phyloP scores from a whole-genome alignment of 179 eudicot species.

The Drosera spatulata region DNA sequence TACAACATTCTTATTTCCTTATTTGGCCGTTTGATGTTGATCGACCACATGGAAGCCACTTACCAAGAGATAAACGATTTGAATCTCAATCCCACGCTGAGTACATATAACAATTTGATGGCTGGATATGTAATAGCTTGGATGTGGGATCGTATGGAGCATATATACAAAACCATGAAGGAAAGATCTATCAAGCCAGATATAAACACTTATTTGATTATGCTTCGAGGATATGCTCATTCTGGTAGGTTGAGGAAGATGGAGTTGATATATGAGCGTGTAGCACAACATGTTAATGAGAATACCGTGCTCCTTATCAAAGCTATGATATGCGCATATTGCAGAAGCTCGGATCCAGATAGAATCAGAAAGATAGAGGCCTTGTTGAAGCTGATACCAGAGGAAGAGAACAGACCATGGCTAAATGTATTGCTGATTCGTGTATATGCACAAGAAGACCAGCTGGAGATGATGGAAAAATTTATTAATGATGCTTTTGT shows the following conservation, averaged over 20 bases:
- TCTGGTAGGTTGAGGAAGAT: slow-evolving; percentile 63
- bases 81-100: slow-evolving; percentile 38
- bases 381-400: slow-evolving; percentile 40
- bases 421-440: slow-evolving; percentile 51
- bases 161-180: slow-evolving; percentile 39
- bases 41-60: slow-evolving; percentile 79
- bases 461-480: slow-evolving; percentile 61
- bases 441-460: slow-evolving; percentile 55
- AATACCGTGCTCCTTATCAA: slow-evolving; percentile 22
- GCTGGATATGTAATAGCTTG: slow-evolving; percentile 80
- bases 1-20: slow-evolving; percentile 73
- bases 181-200: slow-evolving; percentile 35
- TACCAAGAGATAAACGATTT: slow-evolving; percentile 36
- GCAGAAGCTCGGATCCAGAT: slow-evolving; percentile 34
- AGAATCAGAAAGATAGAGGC: slow-evolving; percentile 43
- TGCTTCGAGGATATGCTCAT: slow-evolving; percentile 81
- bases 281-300: slow-evolving; percentile 17
- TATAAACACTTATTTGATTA: slow-evolving; percentile 38
- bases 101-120: slow-evolving; percentile 59
- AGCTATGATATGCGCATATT: slow-evolving; percentile 69
- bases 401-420: slow-evolving; percentile 51
- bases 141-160: slow-evolving; percentile 96
- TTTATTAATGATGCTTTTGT: slow-evolving; percentile 53
- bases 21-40: slow-evolving; percentile 60
- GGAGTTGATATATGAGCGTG: slow-evolving; percentile 58